Percentiles rank a stretch among this genome's conserved stretches.
Conservation (phyloP, 257 asterid species). For the Solanum corneliomulleri region DNA sequence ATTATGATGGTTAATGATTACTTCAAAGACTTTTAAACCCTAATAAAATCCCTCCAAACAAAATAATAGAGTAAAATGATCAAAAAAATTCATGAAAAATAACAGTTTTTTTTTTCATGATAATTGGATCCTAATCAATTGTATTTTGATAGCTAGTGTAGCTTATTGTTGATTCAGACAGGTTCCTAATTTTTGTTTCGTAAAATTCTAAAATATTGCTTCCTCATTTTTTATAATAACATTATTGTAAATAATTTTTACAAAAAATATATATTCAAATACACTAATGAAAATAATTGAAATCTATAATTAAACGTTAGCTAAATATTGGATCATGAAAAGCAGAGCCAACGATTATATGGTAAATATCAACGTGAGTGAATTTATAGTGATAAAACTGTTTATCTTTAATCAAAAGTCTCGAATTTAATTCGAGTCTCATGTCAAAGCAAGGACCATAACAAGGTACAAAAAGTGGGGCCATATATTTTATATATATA, state of each 20-base stretch:
- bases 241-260: no score
- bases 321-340: not conserved
- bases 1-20: not conserved
- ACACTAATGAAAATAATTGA: not conserved
- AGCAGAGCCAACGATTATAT: not conserved
- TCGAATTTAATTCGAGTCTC: not conserved
- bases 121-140: not conserved
- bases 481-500: not conserved
- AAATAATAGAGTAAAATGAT: not conserved
- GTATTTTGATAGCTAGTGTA: not conserved
- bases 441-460: no score
- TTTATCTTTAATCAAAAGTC: no score
- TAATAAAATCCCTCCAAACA: not conserved
- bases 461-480: no score
- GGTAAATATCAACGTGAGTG: not conserved
- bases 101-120: not conserved
- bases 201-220: not conserved
- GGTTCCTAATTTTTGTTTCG: not conserved
- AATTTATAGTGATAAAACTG: no score
- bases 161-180: not conserved
- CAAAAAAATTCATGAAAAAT: not conserved
- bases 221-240: not conserved
- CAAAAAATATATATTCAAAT: no score
- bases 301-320: not conserved
- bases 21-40: not conserved